These are phyloP conservation scores for Secale cereale DNA, from an alignment of 176 grass and related monocot species.

Conservation along the genomic window DNA sequence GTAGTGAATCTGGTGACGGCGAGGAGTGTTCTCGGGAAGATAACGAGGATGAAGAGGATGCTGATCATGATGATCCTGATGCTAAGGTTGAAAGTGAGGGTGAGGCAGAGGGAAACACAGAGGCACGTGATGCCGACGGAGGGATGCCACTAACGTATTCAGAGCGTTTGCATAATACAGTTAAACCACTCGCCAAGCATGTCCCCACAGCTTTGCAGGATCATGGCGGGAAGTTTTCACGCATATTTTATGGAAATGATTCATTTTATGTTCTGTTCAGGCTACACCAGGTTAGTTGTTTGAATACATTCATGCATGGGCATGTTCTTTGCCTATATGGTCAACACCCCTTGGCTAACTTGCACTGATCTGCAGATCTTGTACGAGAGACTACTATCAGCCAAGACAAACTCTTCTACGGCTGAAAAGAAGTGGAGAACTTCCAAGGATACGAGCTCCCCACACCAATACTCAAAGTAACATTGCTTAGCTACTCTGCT, in stretches of 20 bases:
- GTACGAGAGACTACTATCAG: conserved; percentile 67
- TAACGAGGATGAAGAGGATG: conserved; percentile 56
- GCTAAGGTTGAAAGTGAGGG: conserved; percentile 61
- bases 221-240: conserved; percentile 24
- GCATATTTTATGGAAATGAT: conserved; percentile 67
- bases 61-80: conserved; percentile 58
- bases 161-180: conserved; percentile 24
- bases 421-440: conserved; percentile 61
- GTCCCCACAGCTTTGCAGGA: conserved; percentile 35
- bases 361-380: conserved; percentile 51
- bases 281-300: conserved; percentile 52
- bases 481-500: neutral
- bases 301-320: neutral
- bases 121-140: conserved; percentile 35
- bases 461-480: conserved; percentile 59
- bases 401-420: conserved; percentile 58
- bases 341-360: conserved; percentile 3
- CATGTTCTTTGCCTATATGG: neutral
- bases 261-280: conserved; percentile 72
- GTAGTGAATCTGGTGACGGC: conserved; percentile 69
- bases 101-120: conserved; percentile 45
- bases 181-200: conserved; percentile 54
- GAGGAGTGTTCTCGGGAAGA: conserved; percentile 57
- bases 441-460: conserved; percentile 43
- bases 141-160: conserved; percentile 49